Conservation (phyloP, 192 early-diverging fungal genomes). For the Umbelopsis ramanniana region DNA sequence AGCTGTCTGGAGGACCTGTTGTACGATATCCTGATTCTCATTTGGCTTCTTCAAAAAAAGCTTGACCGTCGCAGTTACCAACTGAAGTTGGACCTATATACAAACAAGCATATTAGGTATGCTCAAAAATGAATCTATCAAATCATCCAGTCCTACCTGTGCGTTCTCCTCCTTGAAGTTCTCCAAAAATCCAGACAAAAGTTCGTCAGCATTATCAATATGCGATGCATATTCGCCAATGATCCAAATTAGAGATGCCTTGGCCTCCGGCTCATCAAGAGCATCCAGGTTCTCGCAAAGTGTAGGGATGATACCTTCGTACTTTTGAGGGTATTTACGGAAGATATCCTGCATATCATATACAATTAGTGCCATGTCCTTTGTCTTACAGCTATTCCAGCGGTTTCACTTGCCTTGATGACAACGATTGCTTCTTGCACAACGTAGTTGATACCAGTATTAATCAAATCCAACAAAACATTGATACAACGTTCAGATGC, state of each 20-base stretch:
- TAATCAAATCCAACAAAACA: slow-evolving; percentile 89
- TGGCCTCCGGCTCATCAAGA: slow-evolving; percentile 90
- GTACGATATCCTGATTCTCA: slow-evolving; percentile 84
- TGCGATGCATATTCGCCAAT: slow-evolving; percentile 95
- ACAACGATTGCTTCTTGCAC: slow-evolving; percentile 93
- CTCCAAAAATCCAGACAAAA: slow-evolving; percentile 82
- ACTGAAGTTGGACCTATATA: slow-evolving; percentile 83
- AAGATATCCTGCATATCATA: slow-evolving; percentile 74
- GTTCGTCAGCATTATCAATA: slow-evolving; percentile 80
- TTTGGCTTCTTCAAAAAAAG: slow-evolving; percentile 92
- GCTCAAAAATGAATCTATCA: not conserved
- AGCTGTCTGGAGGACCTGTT: slow-evolving; percentile 83
- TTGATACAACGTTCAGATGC: slow-evolving; percentile 86
- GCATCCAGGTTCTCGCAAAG: slow-evolving; percentile 91
- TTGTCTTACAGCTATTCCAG: not conserved
- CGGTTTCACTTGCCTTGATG: slow-evolving; percentile 65
- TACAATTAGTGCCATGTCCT: not conserved
- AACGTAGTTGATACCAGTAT: slow-evolving; percentile 86
- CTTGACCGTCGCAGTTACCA: slow-evolving; percentile 92
- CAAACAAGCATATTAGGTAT: not conserved
- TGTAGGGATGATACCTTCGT: slow-evolving; percentile 83
- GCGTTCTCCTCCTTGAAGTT: slow-evolving; percentile 86
- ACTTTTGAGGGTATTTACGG: slow-evolving; percentile 89
- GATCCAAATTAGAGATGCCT: slow-evolving; percentile 93
- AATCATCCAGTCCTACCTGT: slow-evolving; percentile 44